Conservation (phyloP, 495 filamentous ascomycete species). For the Aspergillus kassunensis region DNA sequence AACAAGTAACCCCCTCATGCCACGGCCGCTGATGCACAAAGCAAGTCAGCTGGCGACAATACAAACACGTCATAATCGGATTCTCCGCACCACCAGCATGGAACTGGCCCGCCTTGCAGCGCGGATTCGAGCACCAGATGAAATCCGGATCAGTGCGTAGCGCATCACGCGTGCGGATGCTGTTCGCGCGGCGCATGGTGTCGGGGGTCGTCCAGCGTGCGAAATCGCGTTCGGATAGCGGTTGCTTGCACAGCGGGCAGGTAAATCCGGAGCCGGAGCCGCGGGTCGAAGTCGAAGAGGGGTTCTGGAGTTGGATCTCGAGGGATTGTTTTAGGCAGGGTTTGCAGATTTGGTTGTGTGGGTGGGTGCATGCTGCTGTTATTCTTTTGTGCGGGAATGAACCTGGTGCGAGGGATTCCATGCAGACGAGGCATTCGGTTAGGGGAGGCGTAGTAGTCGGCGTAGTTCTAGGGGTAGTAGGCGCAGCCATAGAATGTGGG, state of each 20-base stretch:
- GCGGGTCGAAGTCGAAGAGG: too few relatives aligned
- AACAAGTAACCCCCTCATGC: constrained; percentile 5
- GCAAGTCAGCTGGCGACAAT: neutral
- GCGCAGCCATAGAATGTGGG: too few relatives aligned
- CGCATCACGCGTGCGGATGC: neutral
- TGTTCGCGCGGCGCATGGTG: neutral
- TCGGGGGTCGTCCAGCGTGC: neutral
- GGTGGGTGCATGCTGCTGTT: neutral
- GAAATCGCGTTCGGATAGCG: neutral
- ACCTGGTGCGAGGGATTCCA: neutral
- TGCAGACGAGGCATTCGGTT: constrained; percentile 1
- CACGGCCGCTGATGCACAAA: constrained; percentile 4
- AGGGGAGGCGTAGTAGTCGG: too few relatives aligned
- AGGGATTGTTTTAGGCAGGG: neutral
- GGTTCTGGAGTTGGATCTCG: neutral
- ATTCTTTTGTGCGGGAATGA: neutral
- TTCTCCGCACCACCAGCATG: neutral
- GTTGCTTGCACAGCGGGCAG: constrained; percentile 3
- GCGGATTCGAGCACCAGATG: constrained; percentile 8
- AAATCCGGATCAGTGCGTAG: neutral
- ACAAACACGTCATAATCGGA: constrained; percentile 2
- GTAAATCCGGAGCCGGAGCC: neutral
- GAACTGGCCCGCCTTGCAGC: neutral
- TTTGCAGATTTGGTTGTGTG: neutral
- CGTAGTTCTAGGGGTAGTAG: too few relatives aligned